Conservation (phyloP, 139 green algal species). For the Dunaliella sp. region DNA sequence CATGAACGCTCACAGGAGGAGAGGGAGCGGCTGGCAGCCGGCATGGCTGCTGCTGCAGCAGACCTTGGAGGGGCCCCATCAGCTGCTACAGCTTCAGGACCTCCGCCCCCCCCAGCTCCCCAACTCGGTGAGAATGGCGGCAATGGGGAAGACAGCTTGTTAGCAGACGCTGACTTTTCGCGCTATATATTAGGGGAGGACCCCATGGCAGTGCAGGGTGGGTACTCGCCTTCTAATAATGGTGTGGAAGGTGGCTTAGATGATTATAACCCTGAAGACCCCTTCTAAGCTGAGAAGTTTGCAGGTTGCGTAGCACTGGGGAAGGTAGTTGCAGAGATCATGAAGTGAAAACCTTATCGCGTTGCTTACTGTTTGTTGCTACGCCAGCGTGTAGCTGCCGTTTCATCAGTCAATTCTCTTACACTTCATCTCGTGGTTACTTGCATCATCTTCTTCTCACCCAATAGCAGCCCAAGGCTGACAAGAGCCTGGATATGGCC, state of each 20-base stretch:
- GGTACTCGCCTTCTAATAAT: background rate
- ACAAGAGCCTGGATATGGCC: too few species aligned
- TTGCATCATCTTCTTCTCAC: too few species aligned
- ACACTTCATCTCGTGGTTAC: too few species aligned
- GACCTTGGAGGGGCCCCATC: background rate
- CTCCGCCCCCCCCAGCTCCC: background rate
- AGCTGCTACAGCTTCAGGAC: background rate
- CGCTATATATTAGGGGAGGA: conserved; percentile 1
- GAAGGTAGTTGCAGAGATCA: too few species aligned
- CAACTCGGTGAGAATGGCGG: background rate
- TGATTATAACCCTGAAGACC: conserved; percentile 8
- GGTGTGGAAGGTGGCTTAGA: background rate
- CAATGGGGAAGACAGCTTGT: background rate
- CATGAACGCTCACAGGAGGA: too few species aligned
- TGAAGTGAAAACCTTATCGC: too few species aligned
- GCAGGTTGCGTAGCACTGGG: too few species aligned
- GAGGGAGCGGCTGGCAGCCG: background rate
- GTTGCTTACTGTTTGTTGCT: too few species aligned
- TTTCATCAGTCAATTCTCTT: too few species aligned
- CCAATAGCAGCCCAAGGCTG: too few species aligned
- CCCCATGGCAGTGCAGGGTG: background rate
- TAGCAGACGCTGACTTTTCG: conserved; percentile 4
- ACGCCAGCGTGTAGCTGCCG: too few species aligned
- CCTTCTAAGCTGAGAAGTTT: background rate
- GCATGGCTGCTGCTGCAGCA: background rate